Evolutionary conservation across 371 early-diverging fungal genomes (phyloP), one percentile per base, ranked within the genome.

Genomic region (Mucor irregularis): DNA sequence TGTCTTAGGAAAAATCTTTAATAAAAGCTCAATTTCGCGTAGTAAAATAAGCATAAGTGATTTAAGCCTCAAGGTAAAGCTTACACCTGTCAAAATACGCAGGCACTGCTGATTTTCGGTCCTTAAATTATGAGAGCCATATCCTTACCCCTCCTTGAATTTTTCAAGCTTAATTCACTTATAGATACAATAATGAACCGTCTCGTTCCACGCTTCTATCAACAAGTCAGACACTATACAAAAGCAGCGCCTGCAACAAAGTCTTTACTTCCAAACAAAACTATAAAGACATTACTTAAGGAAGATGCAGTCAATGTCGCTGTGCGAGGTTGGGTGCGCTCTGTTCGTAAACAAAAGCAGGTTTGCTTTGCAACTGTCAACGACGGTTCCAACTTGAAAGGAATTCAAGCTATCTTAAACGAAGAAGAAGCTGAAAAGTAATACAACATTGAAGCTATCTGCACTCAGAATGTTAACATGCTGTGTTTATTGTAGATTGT

Each of bases 311-410:
- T n/a, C 8, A 13, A 51, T 5, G 72, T 78, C 9, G 46, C 59
- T n/a, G 74, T 93, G 10, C 69, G 88, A 25, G 95, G 92, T 7
- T 94, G 95, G 95, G 73, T 94, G 17, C 81, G 89, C 26, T 86
- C 94, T 4, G 85, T 92, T 14, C 88, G 94, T 17, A 69, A 80
- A 37, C 91, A 92, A 66, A 94, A 94, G 68, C 70, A 84, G 29
- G 59, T 87, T 21, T 76, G 86, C 4, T 94, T 94, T 68, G 81
- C 87, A 8, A 84, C 87, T 40, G 69, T 93, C 33, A 81, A 85
- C 17, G 94, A 94, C 48, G 95, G 95, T 4, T 85, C 90, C 1
- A 83, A 68, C 16, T 58, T 81, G 22, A 74, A 80, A 33, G 90
- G 90, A 1, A 72, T 92, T 17, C 95, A 94, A 52, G 83, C 88